These are phyloP conservation scores for Litchi chinensis DNA, from an alignment of 345 rosid species.

Conservation along the genomic window DNA sequence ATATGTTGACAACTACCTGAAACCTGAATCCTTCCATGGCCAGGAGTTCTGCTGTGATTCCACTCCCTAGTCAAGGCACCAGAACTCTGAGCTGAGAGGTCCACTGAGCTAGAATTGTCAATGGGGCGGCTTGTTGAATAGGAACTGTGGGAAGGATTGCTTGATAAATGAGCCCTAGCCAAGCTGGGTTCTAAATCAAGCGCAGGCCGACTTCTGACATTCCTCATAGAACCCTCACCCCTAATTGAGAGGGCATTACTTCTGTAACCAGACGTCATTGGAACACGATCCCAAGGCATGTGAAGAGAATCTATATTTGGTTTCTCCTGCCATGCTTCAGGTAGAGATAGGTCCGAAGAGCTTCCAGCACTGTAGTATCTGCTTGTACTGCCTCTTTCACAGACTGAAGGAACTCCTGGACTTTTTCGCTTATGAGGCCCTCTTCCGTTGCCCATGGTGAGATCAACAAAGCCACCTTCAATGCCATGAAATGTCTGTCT, in stretches of 20 bases:
- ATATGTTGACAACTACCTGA: conserved; percentile 37
- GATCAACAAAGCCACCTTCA: conserved; percentile 58
- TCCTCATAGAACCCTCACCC: conserved; percentile 73
- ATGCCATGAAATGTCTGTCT: conserved; percentile 49
- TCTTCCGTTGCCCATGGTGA: conserved; percentile 53
- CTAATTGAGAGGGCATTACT: conserved; percentile 53
- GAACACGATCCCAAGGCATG: conserved; percentile 50
- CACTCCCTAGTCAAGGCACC: conserved; percentile 48
- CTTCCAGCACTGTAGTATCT: conserved; percentile 56
- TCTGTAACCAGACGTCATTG: conserved; percentile 43
- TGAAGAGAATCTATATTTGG: conserved; percentile 50
- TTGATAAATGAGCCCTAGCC: conserved; percentile 48
- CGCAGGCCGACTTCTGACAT: conserved; percentile 76
- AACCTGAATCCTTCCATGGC: conserved; percentile 52
- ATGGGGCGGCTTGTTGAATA: conserved; percentile 40
- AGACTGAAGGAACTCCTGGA: conserved; percentile 61
- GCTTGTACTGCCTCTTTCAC: conserved; percentile 76
- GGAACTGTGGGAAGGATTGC: conserved; percentile 42
- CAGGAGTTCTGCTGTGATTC: conserved; percentile 57
- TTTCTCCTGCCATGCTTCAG: conserved; percentile 59
- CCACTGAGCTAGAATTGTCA: conserved; percentile 48
- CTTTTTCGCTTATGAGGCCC: conserved; percentile 78
- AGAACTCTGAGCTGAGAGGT: conserved; percentile 50
- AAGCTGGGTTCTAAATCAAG: conserved; percentile 58
- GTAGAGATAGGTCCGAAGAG: conserved; percentile 60